Evolutionary conservation across 108 stramenopile species (phyloP), one percentile per base, ranked within the genome.

Genomic region (Schizochytrium sp.): DNA sequence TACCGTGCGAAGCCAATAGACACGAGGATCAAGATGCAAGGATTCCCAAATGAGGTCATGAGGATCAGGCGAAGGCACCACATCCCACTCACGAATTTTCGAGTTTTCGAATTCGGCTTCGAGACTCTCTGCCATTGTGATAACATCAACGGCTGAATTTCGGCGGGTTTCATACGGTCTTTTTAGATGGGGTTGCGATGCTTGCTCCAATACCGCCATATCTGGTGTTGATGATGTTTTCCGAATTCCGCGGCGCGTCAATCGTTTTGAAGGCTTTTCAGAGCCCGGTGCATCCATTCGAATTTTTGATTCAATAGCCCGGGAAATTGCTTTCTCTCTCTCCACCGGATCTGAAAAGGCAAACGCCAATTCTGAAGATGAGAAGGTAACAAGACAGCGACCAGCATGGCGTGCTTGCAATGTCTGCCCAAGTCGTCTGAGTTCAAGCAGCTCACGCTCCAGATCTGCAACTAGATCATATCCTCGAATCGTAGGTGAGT

Each of bases 41-140:
- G 76, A 49, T 40, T 83, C 76, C 76, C 76, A 83, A 10, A 83
- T 83, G 50, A 83, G 5, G 53, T 83, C 76, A 28, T 83, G 76
- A 10, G 76, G 76, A 40, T 83, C 76, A 5, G 76, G 76, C 10
- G 76, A 83, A 5, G 76, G 53, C 10, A 83, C 76, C 50, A 50
- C 76, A 1, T 83, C 76, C 76, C 76, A 83, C 4, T 83, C 76
- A n/a, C 28, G 38, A 47, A 83, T 49, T 1, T 83, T 17, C 0
- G 50, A 15, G 5, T 38, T 12, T 53, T 7, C 76, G 28, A 83
- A 13, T 3, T 83, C 76, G 76, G 50, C 76, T 17, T 83, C 50
- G 50, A 83, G 76, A 49, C 38, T 17, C 47, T 49, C 76, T 17
- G 47, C 76, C 10, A n/a, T 12, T 8, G 76, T 53, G 47, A 55